phyloP scores from a whole-genome alignment of 768 basidiomycete genomes.

The Suillus hirtellus region DNA sequence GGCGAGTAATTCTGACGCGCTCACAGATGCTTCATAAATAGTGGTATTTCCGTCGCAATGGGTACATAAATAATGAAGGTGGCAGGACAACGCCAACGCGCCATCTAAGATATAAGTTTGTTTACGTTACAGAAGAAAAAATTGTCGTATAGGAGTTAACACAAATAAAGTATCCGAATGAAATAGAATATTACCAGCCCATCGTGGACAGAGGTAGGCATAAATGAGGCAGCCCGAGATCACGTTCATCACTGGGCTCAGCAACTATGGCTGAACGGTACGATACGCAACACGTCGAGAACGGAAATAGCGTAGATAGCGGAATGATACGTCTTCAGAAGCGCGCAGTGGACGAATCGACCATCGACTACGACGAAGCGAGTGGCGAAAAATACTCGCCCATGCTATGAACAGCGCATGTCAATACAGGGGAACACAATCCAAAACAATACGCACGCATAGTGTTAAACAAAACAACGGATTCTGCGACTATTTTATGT shows the following conservation, averaged over 20 bases:
- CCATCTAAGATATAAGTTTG: background rate
- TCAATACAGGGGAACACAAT: background rate
- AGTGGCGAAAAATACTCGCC: constrained; percentile 37
- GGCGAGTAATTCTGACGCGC: background rate
- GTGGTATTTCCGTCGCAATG: background rate
- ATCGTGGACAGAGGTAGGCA: background rate
- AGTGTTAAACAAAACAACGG: constrained; percentile 17
- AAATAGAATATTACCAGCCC: constrained; percentile 3
- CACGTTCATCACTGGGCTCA: constrained; percentile 64
- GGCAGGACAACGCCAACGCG: constrained; percentile 2
- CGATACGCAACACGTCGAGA: constrained; percentile 65
- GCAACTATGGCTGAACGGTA: constrained; percentile 50
- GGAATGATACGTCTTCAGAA: constrained; percentile 33
- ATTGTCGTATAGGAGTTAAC: constrained; percentile 5
- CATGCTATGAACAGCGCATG: constrained; percentile 24
- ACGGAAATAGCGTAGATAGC: constrained; percentile 35
- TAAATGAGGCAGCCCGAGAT: constrained; percentile 46
- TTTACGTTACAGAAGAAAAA: constrained; percentile 8
- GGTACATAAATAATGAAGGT: constrained; percentile 4
- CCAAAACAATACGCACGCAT: constrained; percentile 27
- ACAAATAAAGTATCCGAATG: constrained; percentile 5
- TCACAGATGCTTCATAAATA: constrained; percentile 3
- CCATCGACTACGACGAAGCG: constrained; percentile 42
- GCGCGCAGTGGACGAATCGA: constrained; percentile 35
- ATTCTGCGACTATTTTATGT: constrained; percentile 53